These are phyloP conservation scores for Urochloa ruziziensis DNA, from an alignment of 176 grass and related monocot genomes.

Conservation along the genomic window DNA sequence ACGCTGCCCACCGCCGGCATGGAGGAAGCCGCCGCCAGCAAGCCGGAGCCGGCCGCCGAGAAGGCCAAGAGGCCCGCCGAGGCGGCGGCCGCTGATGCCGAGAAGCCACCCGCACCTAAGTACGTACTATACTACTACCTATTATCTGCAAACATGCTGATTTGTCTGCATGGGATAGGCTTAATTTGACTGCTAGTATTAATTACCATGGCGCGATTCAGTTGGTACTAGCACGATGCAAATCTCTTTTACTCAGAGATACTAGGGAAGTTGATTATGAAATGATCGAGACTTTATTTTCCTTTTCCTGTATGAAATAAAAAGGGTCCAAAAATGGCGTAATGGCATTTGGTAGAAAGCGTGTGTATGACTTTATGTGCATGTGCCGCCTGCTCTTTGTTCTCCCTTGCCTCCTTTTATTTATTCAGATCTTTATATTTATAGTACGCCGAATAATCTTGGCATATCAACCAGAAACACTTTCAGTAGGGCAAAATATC, in stretches of 20 bases:
- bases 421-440: conserved; percentile 1
- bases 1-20: conserved; percentile 61
- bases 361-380: conserved; percentile 6
- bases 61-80: conserved; percentile 56
- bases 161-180: not conserved
- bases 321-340: not conserved
- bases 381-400: conserved; percentile 14
- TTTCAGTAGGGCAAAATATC: conserved; percentile 38
- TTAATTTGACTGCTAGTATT: not conserved
- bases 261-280: not conserved
- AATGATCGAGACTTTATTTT: not conserved
- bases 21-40: conserved; percentile 41
- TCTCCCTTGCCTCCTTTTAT: not conserved
- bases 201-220: not conserved
- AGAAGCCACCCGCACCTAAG: conserved; percentile 87
- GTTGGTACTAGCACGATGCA: not conserved
- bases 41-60: conserved; percentile 34
- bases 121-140: conserved; percentile 3
- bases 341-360: conserved; percentile 16
- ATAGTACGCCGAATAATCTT: conserved; percentile 21
- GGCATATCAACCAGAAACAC: conserved; percentile 19
- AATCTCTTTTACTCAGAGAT: not conserved
- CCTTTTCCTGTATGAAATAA: not conserved
- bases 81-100: conserved; percentile 45
- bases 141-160: not conserved